Base-by-base conservation (phyloP, 345 rosid genomes). In the Salix purpurea region DNA sequence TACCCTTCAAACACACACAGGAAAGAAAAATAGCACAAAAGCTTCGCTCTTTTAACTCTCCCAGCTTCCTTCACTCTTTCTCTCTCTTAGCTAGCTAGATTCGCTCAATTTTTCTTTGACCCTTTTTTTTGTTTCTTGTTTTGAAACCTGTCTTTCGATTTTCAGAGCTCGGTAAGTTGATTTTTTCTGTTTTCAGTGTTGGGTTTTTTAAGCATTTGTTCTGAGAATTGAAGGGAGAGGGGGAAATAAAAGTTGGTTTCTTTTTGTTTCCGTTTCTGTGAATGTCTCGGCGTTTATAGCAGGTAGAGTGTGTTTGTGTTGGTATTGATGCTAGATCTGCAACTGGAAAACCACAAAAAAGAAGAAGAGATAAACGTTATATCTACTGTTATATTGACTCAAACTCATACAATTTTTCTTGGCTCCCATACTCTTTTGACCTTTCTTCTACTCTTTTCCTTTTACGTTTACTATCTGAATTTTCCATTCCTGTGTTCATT, bases 281-380 rank as follows among this genome's bases (percentile, higher is more conserved):
- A 88, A 80, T 91, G 91, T 88, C 85, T 89, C 78, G 88, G 91
- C 80, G 94, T 91, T 89, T 89, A 75, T 82, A 83, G 89, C 83
- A 87, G 87, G 73, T 78, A 75, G 82, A 60, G 86, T 81, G 81
- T 77, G 65, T 79, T 71, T 60, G 75, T 73, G 61, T 64, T 78
- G 69, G 62, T 73, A 64, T 76, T 86, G 76, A 74, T 89, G 88
- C 84, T 91, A 88, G 91, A 91, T 91, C 92, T 91, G 89, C 91
- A 84, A 81, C 88, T 79, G 87, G 84, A 84, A 86, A 90, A 54
- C 64, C 79, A 18, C 12, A 76, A 73, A 62, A 50, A 73, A 68
- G 34, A 32, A 32, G 34, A 76, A 67, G 75, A 81, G 52, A 7
- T 40, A 67, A 30, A 23, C 15, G n/a, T 1, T 34, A 72, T n/a